Percentiles rank a stretch among this genome's conserved stretches.
phyloP scores from a whole-genome alignment of 1,284 basidiomycete genomes.

The Fomitiporia mediterranea region DNA sequence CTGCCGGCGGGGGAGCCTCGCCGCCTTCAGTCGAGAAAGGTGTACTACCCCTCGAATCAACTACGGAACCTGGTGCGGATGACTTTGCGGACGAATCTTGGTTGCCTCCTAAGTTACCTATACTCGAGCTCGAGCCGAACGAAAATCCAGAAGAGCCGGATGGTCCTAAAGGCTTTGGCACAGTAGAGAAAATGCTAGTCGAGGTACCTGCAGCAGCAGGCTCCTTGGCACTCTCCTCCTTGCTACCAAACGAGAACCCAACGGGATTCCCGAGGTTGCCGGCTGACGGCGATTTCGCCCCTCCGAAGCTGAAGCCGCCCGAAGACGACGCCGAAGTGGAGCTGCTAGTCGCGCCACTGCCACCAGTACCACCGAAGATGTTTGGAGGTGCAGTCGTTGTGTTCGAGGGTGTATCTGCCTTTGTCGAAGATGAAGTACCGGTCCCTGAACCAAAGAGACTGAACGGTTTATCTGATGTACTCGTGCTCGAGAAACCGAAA shows the following conservation, averaged over 20 bases:
- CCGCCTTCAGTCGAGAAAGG: conserved; percentile 25
- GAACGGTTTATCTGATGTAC: background rate
- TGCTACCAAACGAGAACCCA: conserved; percentile 38
- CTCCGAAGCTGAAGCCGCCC: conserved; percentile 8
- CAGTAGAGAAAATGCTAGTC: background rate
- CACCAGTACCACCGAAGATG: no score
- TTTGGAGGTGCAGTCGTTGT: conserved; percentile 2
- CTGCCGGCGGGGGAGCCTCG: conserved; percentile 13
- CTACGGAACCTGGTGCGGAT: background rate
- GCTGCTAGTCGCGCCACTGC: background rate
- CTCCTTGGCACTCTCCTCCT: conserved; percentile 29
- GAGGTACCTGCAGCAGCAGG: background rate
- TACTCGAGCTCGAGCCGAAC: background rate
- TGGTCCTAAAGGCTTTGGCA: no score
- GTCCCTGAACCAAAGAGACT: conserved; percentile 12
- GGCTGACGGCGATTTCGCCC: background rate
- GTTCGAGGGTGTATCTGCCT: background rate
- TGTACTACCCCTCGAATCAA: conserved; percentile 18
- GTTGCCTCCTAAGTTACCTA: background rate
- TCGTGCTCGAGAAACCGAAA: conserved; percentile 24
- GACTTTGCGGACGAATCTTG: background rate
- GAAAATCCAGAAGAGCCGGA: background rate
- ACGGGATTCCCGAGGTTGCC: conserved; percentile 38
- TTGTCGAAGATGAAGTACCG: background rate
- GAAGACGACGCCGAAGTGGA: conserved; percentile 5